Conservation (phyloP, 352 stramenopile genomes). For the Elongisporangium anandrum region DNA sequence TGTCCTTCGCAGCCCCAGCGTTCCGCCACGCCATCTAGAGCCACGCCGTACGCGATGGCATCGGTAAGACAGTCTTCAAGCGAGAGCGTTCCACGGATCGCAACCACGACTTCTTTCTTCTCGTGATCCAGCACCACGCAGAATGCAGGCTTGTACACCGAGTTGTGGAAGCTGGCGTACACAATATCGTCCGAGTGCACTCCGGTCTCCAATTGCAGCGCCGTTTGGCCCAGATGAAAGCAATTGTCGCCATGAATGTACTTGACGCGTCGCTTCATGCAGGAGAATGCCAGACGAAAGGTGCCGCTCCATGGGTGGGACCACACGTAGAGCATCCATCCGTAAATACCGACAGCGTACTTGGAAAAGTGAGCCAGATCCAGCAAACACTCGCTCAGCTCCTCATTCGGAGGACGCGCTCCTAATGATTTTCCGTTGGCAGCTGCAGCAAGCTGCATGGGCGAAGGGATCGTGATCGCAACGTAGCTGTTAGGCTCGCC, state of each 20-base stretch:
- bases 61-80: slow-evolving; percentile 87
- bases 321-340: slow-evolving; percentile 89
- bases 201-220: slow-evolving; percentile 77
- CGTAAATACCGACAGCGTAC: slow-evolving; percentile 84
- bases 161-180: slow-evolving; percentile 78
- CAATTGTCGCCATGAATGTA: slow-evolving; percentile 87
- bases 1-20: slow-evolving; percentile 64
- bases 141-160: slow-evolving; percentile 77
- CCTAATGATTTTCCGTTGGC: slow-evolving; percentile 7
- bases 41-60: slow-evolving; percentile 78
- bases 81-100: slow-evolving; percentile 81
- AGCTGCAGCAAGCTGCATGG: not conserved
- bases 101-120: slow-evolving; percentile 67
- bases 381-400: slow-evolving; percentile 40
- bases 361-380: slow-evolving; percentile 84
- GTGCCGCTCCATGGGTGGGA: slow-evolving; percentile 84
- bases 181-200: slow-evolving; percentile 66
- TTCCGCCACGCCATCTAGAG: slow-evolving; percentile 60
- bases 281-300: slow-evolving; percentile 70
- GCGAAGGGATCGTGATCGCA: slow-evolving; percentile 44
- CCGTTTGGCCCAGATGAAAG: slow-evolving; percentile 72
- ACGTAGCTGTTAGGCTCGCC: slow-evolving; percentile 28
- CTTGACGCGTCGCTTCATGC: slow-evolving; percentile 43
- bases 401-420: slow-evolving; percentile 28
- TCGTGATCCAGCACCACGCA: slow-evolving; percentile 77